phyloP scores from a whole-genome alignment of 2,329 filamentous ascomycete genomes.

The Periglandula ipomoeae region DNA sequence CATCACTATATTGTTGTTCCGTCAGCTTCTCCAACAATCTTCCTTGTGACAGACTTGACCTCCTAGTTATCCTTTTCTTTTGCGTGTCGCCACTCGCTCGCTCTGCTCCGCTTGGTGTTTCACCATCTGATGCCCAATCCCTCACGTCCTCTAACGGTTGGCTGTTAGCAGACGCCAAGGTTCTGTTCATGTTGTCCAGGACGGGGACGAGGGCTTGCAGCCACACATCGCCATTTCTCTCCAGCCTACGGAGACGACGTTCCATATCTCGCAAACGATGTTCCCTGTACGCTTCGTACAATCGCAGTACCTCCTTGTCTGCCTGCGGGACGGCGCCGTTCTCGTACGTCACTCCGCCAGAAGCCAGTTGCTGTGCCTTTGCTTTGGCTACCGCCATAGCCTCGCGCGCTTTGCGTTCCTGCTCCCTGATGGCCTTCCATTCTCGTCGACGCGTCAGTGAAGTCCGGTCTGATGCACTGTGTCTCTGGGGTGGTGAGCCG shows the following conservation, averaged over 20 bases:
- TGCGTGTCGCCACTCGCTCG: constrained; percentile 7
- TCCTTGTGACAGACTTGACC: constrained; percentile 19
- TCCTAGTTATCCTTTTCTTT: constrained; percentile 13
- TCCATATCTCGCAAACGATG: constrained; percentile 38
- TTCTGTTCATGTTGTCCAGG: constrained; percentile 33
- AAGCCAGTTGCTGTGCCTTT: constrained; percentile 13
- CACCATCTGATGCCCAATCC: constrained; percentile 25
- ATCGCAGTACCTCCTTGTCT: constrained; percentile 26
- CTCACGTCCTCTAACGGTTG: constrained; percentile 12
- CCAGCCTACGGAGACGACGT: constrained; percentile 34
- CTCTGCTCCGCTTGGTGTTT: constrained; percentile 10
- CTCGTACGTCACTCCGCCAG: constrained; percentile 17
- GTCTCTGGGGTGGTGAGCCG: constrained; percentile 18
- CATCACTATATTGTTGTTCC: constrained; percentile 8
- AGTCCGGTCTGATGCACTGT: constrained; percentile 17
- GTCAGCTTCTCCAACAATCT: constrained; percentile 21
- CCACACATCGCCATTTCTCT: constrained; percentile 38
- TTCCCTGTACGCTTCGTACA: constrained; percentile 32
- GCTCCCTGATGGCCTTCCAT: constrained; percentile 22
- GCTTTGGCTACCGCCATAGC: constrained; percentile 13
- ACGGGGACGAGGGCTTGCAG: constrained; percentile 34
- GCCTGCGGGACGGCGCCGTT: constrained; percentile 12
- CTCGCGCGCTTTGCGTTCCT: constrained; percentile 17
- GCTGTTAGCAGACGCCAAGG: constrained; percentile 17
- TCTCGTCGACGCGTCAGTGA: constrained; percentile 24